Evolutionary conservation across 169 alveolate species (phyloP).

Genomic region (Eimeria falciformis): DNA sequence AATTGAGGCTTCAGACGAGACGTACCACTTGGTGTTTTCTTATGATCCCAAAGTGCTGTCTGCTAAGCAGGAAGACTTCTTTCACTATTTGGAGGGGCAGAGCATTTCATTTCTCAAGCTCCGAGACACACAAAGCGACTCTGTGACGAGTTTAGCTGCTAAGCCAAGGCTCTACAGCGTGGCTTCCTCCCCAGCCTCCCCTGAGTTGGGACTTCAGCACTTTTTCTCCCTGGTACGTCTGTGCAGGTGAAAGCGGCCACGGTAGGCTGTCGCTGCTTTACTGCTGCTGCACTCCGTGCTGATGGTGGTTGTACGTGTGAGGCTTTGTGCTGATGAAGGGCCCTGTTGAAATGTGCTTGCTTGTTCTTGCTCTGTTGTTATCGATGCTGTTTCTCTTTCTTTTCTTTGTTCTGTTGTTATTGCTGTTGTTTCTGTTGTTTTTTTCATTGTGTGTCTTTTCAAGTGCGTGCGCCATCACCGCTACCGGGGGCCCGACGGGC

Average conservation of each 20-base stretch:
- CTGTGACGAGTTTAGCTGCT: background rate
- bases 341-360: background rate
- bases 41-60: slow-evolving; percentile 33
- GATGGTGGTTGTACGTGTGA: background rate
- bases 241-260: background rate
- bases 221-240: slow-evolving; percentile 21
- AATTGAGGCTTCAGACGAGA: slow-evolving; percentile 4
- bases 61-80: slow-evolving; percentile 20
- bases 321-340: background rate
- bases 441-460: background rate
- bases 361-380: background rate
- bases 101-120: slow-evolving; percentile 55
- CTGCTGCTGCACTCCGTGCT: slow-evolving; percentile 4
- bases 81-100: slow-evolving; percentile 54
- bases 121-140: background rate
- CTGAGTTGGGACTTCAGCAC: slow-evolving; percentile 33
- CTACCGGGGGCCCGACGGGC: slow-evolving; percentile 34
- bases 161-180: slow-evolving; percentile 66
- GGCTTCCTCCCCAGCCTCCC: slow-evolving; percentile 39
- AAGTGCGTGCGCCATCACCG: slow-evolving; percentile 57
- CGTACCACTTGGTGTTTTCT: slow-evolving; percentile 48
- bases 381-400: background rate
- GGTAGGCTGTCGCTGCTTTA: background rate
- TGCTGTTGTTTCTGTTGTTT: background rate
- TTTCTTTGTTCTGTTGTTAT: background rate